Evolutionary conservation across 2,329 filamentous ascomycete species (phyloP).

Genomic region (Fusarium keratoplasticum): DNA sequence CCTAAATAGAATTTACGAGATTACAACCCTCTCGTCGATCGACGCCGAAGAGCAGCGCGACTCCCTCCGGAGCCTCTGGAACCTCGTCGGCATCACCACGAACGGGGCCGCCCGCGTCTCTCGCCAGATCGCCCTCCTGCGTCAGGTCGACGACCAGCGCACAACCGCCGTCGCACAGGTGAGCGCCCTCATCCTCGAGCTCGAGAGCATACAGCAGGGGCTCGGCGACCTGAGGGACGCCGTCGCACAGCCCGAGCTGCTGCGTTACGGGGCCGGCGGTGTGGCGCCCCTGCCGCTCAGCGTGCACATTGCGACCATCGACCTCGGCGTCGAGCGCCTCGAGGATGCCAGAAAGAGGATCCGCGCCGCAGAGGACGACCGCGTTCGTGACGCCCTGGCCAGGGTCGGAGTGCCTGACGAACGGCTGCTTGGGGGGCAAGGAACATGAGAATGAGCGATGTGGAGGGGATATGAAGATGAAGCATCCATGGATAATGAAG

Average conservation of each 20-base stretch:
- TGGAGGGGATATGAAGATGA: neutral
- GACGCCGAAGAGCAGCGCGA: conserved; percentile 69
- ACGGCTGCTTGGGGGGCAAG: conserved; percentile 54
- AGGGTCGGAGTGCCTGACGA: conserved; percentile 56
- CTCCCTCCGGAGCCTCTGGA: conserved; percentile 78
- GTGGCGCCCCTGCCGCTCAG: conserved; percentile 67
- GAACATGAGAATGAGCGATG: neutral
- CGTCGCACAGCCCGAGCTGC: conserved; percentile 73
- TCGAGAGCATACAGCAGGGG: conserved; percentile 78
- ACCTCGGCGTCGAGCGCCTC: conserved; percentile 77
- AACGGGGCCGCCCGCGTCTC: conserved; percentile 70
- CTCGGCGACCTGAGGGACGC: conserved; percentile 78
- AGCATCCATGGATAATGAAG: neutral
- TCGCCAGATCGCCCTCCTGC: conserved; percentile 72
- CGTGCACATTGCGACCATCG: conserved; percentile 81
- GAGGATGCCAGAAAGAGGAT: conserved; percentile 72
- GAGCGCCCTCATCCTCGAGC: conserved; percentile 75
- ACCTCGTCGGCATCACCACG: conserved; percentile 77
- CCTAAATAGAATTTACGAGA: conserved; percentile 75
- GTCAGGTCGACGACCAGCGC: conserved; percentile 74
- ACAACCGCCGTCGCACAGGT: conserved; percentile 75
- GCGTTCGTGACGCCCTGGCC: conserved; percentile 63
- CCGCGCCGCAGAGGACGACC: conserved; percentile 68
- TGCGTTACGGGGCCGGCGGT: conserved; percentile 56
- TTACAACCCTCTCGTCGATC: conserved; percentile 73